Conservation (phyloP, 108 stramenopile genomes). For the Skeletonema tropicum region DNA sequence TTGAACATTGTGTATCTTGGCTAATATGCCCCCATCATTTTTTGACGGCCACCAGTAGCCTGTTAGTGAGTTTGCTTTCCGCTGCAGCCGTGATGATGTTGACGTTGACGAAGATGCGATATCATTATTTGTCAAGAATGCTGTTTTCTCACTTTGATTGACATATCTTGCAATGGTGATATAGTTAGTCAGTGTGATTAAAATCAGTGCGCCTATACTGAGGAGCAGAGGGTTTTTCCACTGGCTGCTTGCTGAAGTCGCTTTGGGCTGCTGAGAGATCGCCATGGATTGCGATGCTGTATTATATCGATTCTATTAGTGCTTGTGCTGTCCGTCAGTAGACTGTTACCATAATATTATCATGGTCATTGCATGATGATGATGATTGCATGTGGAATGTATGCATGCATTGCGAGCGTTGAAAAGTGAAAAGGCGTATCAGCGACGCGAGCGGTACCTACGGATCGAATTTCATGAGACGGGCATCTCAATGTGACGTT, state of each 20-base stretch:
- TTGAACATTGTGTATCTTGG: slow-evolving; percentile 18
- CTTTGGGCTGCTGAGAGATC: background rate
- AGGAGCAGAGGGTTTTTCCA: background rate
- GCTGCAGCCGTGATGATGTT: background rate
- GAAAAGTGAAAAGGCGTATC: too few relatives aligned
- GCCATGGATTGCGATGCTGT: too few relatives aligned
- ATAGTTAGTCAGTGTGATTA: background rate
- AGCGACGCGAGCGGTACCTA: too few relatives aligned
- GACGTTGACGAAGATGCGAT: background rate
- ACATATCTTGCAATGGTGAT: background rate
- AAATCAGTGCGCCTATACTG: background rate
- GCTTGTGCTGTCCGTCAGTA: too few relatives aligned
- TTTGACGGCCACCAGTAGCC: slow-evolving; percentile 37
- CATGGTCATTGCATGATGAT: too few relatives aligned
- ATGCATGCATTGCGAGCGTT: too few relatives aligned
- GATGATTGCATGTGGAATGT: too few relatives aligned
- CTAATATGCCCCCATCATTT: slow-evolving; percentile 18
- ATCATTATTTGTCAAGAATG: background rate
- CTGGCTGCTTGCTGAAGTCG: background rate
- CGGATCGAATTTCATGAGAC: too few relatives aligned
- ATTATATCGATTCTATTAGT: too few relatives aligned
- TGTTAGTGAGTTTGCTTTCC: background rate
- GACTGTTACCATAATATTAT: too few relatives aligned
- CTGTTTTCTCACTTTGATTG: background rate
- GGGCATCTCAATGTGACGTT: too few relatives aligned